phyloP scores from a whole-genome alignment of 2,329 filamentous ascomycete genomes.

The Xylaria hypoxylon region DNA sequence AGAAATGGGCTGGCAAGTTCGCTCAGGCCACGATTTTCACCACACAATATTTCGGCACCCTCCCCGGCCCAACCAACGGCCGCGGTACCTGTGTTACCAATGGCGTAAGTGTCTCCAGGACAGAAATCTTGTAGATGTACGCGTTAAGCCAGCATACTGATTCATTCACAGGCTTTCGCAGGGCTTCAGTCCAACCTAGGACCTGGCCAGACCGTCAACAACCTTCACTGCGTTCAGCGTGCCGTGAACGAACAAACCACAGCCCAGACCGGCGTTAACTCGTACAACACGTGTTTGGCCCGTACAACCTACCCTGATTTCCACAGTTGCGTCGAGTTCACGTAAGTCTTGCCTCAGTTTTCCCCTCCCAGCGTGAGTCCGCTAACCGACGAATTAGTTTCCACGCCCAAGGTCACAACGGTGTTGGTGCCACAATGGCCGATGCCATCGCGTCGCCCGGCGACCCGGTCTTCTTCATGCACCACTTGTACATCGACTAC shows the following conservation, averaged over 20 bases:
- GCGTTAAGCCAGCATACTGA: conserved; percentile 11
- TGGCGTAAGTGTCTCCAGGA: conserved; percentile 39
- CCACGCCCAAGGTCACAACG: conserved; percentile 53
- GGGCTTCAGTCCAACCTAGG: conserved; percentile 44
- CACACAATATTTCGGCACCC: conserved; percentile 47
- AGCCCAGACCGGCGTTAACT: conserved; percentile 44
- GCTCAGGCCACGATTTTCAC: conserved; percentile 48
- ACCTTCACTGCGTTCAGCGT: conserved; percentile 50
- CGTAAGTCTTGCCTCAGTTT: conserved; percentile 39
- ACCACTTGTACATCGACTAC: conserved; percentile 51
- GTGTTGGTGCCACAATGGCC: conserved; percentile 50
- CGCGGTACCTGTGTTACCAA: conserved; percentile 47
- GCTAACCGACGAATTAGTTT: conserved; percentile 42
- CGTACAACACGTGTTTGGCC: conserved; percentile 44
- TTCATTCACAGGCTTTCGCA: conserved; percentile 42
- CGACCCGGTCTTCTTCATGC: conserved; percentile 53
- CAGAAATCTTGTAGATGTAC: background rate
- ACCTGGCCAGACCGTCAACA: conserved; percentile 45
- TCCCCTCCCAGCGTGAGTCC: conserved; percentile 1
- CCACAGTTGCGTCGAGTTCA: conserved; percentile 49
- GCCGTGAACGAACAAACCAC: conserved; percentile 49
- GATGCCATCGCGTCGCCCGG: conserved; percentile 49
- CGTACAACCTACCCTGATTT: conserved; percentile 48
- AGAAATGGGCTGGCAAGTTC: conserved; percentile 51
- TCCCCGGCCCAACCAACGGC: conserved; percentile 45